Evolutionary conservation across 75 land plant species (phyloP).

Genomic region (Selaginella moellendorffii): DNA sequence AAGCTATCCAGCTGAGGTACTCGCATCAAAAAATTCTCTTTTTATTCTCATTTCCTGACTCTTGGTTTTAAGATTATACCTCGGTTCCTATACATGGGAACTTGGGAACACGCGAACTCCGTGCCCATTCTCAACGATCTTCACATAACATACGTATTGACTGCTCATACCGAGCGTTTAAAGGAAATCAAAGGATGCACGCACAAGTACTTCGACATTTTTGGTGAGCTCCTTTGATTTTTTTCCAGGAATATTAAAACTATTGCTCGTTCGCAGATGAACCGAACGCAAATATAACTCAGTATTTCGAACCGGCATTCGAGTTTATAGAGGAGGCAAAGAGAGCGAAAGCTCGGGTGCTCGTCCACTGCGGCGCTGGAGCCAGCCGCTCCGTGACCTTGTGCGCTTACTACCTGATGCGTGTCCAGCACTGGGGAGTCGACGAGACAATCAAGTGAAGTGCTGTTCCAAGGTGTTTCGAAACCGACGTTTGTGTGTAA

Average conservation of each 20-base stretch:
- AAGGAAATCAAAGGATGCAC: slow-evolving; percentile 10
- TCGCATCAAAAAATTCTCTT: too few relatives aligned
- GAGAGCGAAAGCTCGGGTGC: slow-evolving; percentile 11
- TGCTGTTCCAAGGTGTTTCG: neutral
- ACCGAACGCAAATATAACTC: slow-evolving; percentile 17
- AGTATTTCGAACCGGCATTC: slow-evolving; percentile 15
- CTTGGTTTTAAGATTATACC: slow-evolving; percentile 18
- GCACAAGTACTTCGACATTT: slow-evolving; percentile 16
- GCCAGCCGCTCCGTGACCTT: slow-evolving; percentile 28
- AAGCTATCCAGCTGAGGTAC: slow-evolving; percentile 28
- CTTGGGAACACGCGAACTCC: slow-evolving; percentile 20
- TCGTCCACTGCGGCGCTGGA: slow-evolving; percentile 32
- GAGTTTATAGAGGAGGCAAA: slow-evolving; percentile 13
- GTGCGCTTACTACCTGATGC: slow-evolving; percentile 25
- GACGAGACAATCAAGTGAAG: slow-evolving; percentile 14
- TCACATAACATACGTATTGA: slow-evolving; percentile 18
- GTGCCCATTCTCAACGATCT: slow-evolving; percentile 14
- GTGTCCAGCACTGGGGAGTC: slow-evolving; percentile 15
- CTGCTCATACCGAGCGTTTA: slow-evolving; percentile 28
- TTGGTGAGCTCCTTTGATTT: slow-evolving; percentile 11
- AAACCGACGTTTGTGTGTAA: too few relatives aligned
- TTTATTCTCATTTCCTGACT: neutral
- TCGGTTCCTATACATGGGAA: slow-evolving; percentile 22
- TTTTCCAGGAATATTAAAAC: neutral
- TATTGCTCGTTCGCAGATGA: slow-evolving; percentile 17